phyloP scores from a whole-genome alignment of 2,329 filamentous ascomycete genomes.

The Calonectria montana region DNA sequence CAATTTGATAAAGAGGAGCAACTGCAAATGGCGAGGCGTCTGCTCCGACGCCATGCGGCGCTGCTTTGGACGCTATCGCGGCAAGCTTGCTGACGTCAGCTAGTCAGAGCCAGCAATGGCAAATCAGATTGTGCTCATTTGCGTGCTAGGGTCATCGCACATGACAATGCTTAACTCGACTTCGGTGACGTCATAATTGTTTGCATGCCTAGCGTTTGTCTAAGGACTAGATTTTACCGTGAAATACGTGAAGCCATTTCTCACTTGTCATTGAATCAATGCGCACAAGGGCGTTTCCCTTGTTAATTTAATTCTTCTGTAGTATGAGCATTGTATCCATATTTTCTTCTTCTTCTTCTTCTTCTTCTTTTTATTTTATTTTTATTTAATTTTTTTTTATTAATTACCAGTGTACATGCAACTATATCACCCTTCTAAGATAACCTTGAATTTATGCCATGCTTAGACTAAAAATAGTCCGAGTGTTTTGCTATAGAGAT shows the following conservation, averaged over 20 bases:
- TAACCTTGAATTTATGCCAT: too few relatives aligned
- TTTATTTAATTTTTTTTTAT: too few relatives aligned
- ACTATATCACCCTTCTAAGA: too few relatives aligned
- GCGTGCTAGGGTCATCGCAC: not conserved
- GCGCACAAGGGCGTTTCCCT: not conserved
- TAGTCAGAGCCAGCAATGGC: not conserved
- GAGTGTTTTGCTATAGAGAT: too few relatives aligned
- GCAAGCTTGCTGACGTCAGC: conserved; percentile 12
- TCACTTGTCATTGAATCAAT: not conserved
- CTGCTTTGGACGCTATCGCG: not conserved
- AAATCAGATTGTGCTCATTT: not conserved
- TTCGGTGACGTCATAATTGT: not conserved
- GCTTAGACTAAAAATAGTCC: too few relatives aligned
- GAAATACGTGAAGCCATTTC: not conserved
- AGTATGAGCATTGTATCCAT: too few relatives aligned
- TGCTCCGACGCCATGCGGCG: not conserved
- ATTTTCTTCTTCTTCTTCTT: too few relatives aligned
- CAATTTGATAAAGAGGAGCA: conserved; percentile 9
- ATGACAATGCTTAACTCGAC: not conserved
- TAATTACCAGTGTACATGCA: too few relatives aligned
- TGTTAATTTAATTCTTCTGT: not conserved
- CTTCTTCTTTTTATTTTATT: too few relatives aligned
- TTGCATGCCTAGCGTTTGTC: too few relatives aligned
- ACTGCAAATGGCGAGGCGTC: not conserved
- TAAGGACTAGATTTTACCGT: not conserved